Percentiles rank a stretch among this genome's conserved stretches.
phyloP scores from a whole-genome alignment of 352 stramenopile genomes.

The Pelagophyceae sp. region DNA sequence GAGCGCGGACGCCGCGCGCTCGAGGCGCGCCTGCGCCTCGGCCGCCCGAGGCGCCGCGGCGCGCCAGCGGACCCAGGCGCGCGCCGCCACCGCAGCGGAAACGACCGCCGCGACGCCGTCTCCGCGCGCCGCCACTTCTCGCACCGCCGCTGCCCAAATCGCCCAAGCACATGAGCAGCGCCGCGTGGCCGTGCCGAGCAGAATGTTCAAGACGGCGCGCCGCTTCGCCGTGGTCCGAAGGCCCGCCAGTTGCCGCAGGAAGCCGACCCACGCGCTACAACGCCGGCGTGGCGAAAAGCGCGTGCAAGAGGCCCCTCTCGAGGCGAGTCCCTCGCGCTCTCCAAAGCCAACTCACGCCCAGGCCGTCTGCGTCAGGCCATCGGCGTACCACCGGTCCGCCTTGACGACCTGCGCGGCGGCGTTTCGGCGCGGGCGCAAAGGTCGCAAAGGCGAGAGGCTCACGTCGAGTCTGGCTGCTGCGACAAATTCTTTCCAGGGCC shows the following conservation, averaged over 20 bases:
- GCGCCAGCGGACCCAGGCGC: not conserved
- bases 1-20: no score
- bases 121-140: not conserved
- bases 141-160: not conserved
- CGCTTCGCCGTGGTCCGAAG: not conserved
- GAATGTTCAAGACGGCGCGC: not conserved
- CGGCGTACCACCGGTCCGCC: not conserved
- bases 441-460: no score
- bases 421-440: no score
- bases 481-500: not conserved
- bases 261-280: not conserved
- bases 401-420: no score
- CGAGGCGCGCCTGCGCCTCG: not conserved
- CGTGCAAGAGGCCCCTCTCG: no score
- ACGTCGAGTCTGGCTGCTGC: not conserved
- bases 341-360: not conserved
- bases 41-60: not conserved
- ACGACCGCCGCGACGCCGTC: not conserved
- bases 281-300: no score
- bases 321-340: no score
- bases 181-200: not conserved
- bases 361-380: not conserved
- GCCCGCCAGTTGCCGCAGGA: not conserved
- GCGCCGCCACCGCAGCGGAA: not conserved
- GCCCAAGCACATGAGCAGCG: not conserved